These are phyloP conservation scores for Orobanche coerulescens DNA, from an alignment of 257 asterid species.

Conservation along the genomic window DNA sequence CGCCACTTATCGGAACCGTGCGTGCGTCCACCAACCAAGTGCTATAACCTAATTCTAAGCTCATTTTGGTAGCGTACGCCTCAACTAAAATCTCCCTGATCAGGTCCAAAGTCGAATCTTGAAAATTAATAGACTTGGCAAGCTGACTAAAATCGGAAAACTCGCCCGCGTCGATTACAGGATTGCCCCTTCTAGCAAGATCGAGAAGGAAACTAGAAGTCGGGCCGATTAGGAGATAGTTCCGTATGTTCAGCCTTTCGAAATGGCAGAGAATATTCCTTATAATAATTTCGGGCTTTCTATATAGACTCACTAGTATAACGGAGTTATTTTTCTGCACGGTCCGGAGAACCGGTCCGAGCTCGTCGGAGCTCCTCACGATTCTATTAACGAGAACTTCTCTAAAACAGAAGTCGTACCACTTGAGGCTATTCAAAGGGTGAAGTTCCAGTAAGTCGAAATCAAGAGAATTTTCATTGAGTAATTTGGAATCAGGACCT, in stretches of 20 bases:
- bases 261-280: constrained; percentile 83
- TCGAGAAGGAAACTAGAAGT: constrained; percentile 45
- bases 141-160: constrained; percentile 34
- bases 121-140: constrained; percentile 36
- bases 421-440: constrained; percentile 60
- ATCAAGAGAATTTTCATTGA: constrained; percentile 45
- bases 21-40: constrained; percentile 58
- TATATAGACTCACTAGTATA: constrained; percentile 47
- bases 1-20: constrained; percentile 43
- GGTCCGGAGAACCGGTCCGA: constrained; percentile 41
- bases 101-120: constrained; percentile 36
- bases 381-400: constrained; percentile 48
- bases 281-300: constrained; percentile 40
- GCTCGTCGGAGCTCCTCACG: constrained; percentile 40
- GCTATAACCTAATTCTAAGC: constrained; percentile 54
- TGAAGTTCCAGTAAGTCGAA: constrained; percentile 41
- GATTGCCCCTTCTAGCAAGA: constrained; percentile 85
- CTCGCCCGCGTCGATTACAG: constrained; percentile 48
- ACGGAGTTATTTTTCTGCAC: constrained; percentile 51
- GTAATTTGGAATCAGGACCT: constrained; percentile 79
- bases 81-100: constrained; percentile 45
- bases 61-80: constrained; percentile 43
- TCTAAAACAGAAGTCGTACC: constrained; percentile 85
- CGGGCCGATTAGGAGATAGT: constrained; percentile 61
- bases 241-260: constrained; percentile 53